phyloP scores from a whole-genome alignment of 73 alveolate species.

The Blepharisma japonicum region DNA sequence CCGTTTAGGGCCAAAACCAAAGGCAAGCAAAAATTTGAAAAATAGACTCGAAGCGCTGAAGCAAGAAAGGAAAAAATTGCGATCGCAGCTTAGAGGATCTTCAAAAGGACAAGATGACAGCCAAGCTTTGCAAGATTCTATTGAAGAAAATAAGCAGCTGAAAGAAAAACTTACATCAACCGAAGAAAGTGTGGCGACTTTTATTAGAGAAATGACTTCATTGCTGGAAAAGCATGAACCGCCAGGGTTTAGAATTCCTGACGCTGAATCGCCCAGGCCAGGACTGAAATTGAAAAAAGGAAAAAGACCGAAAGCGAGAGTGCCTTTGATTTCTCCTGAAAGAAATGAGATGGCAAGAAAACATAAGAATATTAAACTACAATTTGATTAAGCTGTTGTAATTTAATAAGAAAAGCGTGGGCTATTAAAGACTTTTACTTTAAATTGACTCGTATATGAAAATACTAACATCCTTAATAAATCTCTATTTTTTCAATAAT shows the following conservation, averaged over 20 bases:
- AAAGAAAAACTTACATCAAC: constrained; percentile 50
- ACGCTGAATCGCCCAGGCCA: not conserved
- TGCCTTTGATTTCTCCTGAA: constrained; percentile 28
- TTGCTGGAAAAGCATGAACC: constrained; percentile 49
- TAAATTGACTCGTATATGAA: too few relatives aligned
- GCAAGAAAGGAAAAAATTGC: not conserved
- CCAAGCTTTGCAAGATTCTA: not conserved
- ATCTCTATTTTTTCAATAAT: too few relatives aligned
- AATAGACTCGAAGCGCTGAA: not conserved
- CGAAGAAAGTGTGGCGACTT: constrained; percentile 42
- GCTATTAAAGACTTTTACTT: too few relatives aligned
- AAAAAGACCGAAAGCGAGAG: constrained; percentile 10
- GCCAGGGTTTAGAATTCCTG: not conserved
- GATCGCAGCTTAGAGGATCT: not conserved
- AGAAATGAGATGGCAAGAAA: constrained; percentile 14
- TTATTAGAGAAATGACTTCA: constrained; percentile 54
- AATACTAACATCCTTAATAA: too few relatives aligned
- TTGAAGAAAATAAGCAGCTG: constrained; percentile 36
- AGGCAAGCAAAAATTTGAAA: not conserved
- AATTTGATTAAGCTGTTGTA: constrained; percentile 16
- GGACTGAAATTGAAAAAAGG: not conserved
- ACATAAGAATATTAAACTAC: not conserved
- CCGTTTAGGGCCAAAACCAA: not conserved
- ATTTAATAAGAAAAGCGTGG: too few relatives aligned
- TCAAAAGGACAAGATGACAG: not conserved